Percentiles rank a stretch among this genome's conserved stretches.
Evolutionary conservation across 2,329 filamentous ascomycete genomes (phyloP).

Genomic region (Huntiella savannae): DNA sequence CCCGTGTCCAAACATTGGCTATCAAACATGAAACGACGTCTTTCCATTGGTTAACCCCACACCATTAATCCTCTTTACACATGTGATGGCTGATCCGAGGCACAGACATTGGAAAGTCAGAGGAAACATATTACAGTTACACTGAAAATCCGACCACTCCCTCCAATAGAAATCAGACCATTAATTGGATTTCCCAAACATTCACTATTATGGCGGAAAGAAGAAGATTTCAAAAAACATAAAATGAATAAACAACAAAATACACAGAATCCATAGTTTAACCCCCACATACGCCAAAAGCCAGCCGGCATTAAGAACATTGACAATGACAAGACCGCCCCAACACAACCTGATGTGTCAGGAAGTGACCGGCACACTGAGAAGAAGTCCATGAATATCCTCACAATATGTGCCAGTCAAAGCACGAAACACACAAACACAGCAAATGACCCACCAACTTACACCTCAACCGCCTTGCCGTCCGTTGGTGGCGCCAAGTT

Average conservation of each 20-base stretch:
- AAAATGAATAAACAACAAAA: slow-evolving; percentile 3
- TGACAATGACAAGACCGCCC: neutral
- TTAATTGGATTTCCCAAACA: neutral
- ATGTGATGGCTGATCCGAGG: too few relatives aligned
- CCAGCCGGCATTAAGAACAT: slow-evolving; percentile 7
- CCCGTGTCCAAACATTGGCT: too few relatives aligned
- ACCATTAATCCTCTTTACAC: too few relatives aligned
- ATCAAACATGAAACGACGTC: too few relatives aligned
- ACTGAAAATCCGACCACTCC: too few relatives aligned
- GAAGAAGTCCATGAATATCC: too few relatives aligned
- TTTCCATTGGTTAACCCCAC: too few relatives aligned
- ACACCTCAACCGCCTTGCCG: slow-evolving; percentile 9
- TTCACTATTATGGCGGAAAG: neutral
- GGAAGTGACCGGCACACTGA: too few relatives aligned
- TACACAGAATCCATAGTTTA: slow-evolving; percentile 2
- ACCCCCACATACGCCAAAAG: slow-evolving; percentile 7
- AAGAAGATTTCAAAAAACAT: neutral
- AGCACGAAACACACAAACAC: too few relatives aligned
- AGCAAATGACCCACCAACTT: neutral
- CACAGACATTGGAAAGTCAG: too few relatives aligned
- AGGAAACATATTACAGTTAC: too few relatives aligned
- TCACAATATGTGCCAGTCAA: neutral
- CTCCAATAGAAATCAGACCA: too few relatives aligned
- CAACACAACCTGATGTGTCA: neutral
- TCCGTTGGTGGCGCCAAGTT: slow-evolving; percentile 6